These are phyloP conservation scores for Coemansia sp. DNA, from an alignment of 192 early-diverging fungal species.

Conservation along the genomic window DNA sequence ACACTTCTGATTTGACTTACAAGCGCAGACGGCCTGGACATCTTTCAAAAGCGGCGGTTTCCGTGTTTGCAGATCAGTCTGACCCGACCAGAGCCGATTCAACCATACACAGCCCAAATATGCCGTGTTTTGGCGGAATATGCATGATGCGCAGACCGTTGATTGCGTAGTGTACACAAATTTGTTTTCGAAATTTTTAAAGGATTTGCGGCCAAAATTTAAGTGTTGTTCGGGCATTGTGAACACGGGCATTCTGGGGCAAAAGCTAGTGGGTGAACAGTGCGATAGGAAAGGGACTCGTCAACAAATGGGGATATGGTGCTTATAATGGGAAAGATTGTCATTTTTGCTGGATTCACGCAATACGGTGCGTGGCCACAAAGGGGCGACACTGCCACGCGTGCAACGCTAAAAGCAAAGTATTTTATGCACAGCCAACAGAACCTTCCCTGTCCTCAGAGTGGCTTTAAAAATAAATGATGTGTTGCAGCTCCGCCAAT, in stretches of 20 bases:
- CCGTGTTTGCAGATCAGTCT: constrained; percentile 16
- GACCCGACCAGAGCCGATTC: neutral
- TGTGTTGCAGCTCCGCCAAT: neutral
- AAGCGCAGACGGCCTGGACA: neutral
- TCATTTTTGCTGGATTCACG: constrained; percentile 7
- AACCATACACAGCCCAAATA: neutral
- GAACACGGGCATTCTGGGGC: neutral
- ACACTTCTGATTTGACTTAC: constrained; percentile 5
- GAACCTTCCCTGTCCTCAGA: neutral
- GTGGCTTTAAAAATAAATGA: neutral
- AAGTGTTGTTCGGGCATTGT: neutral
- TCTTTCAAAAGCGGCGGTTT: neutral
- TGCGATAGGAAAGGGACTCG: neutral
- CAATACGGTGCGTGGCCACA: constrained; percentile 4
- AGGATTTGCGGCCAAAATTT: neutral
- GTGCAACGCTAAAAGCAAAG: neutral
- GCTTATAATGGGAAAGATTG: neutral
- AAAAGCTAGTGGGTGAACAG: neutral
- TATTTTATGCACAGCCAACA: neutral
- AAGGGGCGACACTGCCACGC: neutral
- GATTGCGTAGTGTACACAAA: neutral
- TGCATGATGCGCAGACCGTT: neutral
- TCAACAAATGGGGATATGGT: neutral
- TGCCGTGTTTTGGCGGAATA: constrained; percentile 1
- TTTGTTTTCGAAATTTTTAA: neutral